A percentile compares a stretch with the other conserved stretches of the same genome.
These are phyloP conservation scores for Irpex lacteus DNA, from an alignment of 1,284 basidiomycete genomes.

Conservation along the genomic window DNA sequence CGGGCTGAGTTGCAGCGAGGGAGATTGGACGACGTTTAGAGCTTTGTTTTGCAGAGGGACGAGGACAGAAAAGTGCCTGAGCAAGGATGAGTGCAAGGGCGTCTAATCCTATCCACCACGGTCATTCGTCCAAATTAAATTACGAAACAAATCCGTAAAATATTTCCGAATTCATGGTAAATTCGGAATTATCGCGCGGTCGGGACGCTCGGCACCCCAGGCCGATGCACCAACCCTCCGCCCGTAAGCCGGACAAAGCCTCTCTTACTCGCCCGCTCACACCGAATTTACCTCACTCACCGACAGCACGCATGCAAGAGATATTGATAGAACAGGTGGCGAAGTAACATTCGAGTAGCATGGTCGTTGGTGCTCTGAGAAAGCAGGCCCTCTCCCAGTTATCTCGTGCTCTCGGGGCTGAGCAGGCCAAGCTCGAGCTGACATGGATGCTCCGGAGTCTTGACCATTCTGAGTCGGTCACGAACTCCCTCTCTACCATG, in stretches of 20 bases:
- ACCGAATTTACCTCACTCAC: neutral
- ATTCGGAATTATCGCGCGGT: conserved; percentile 6
- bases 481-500: conserved; percentile 40
- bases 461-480: conserved; percentile 11
- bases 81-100: conserved; percentile 3
- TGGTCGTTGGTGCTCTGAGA: neutral
- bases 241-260: conserved; percentile 21
- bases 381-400: conserved; percentile 32
- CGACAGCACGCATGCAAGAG: too few species aligned
- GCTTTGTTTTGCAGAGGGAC: neutral
- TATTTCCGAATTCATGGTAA: neutral
- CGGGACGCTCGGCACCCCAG: conserved; percentile 20
- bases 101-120: conserved; percentile 5
- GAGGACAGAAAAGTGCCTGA: conserved; percentile 11
- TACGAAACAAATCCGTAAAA: neutral
- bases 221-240: conserved; percentile 24
- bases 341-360: too few species aligned
- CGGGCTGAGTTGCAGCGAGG: neutral
- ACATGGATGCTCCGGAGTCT: conserved; percentile 58
- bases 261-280: neutral
- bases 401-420: conserved; percentile 36
- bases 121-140: conserved; percentile 1
- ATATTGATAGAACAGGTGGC: too few species aligned
- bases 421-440: conserved; percentile 51
- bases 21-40: conserved; percentile 1